phyloP scores from a whole-genome alignment of 2,329 filamentous ascomycete species.

The Xylaria sp. region DNA sequence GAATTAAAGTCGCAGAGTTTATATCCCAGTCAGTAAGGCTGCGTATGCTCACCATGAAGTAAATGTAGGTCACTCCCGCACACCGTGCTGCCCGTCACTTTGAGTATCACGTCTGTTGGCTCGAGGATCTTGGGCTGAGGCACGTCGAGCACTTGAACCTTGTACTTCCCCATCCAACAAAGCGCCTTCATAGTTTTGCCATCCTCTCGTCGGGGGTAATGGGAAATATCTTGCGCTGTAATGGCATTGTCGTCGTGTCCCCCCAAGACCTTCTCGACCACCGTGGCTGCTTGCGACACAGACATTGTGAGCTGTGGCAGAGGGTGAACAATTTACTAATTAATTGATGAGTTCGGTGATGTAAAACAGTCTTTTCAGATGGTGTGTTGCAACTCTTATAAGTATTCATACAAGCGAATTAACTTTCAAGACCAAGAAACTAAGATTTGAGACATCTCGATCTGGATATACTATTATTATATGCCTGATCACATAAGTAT shows the following conservation, averaged over 20 bases:
- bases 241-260: constrained; percentile 74
- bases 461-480: not conserved
- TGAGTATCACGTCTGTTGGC: constrained; percentile 80
- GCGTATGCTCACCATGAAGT: constrained; percentile 58
- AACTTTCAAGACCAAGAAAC: not conserved
- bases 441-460: not conserved
- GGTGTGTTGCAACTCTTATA: not conserved
- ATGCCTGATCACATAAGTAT: not conserved
- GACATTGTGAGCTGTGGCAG: constrained; percentile 56
- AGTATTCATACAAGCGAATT: not conserved
- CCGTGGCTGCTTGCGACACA: constrained; percentile 73
- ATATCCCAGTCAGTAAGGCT: no score
- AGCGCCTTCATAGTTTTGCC: constrained; percentile 81
- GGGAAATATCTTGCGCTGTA: constrained; percentile 75
- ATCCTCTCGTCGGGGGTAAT: constrained; percentile 62
- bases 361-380: not conserved
- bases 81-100: constrained; percentile 73
- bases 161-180: constrained; percentile 84
- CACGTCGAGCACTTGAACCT: constrained; percentile 74
- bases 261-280: constrained; percentile 74
- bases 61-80: constrained; percentile 70
- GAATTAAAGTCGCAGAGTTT: not conserved
- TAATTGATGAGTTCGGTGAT: not conserved
- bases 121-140: constrained; percentile 79
- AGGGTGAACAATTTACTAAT: not conserved